Evolutionary conservation across 352 stramenopile species (phyloP).

Genomic region (Elongisporangium senticosum): DNA sequence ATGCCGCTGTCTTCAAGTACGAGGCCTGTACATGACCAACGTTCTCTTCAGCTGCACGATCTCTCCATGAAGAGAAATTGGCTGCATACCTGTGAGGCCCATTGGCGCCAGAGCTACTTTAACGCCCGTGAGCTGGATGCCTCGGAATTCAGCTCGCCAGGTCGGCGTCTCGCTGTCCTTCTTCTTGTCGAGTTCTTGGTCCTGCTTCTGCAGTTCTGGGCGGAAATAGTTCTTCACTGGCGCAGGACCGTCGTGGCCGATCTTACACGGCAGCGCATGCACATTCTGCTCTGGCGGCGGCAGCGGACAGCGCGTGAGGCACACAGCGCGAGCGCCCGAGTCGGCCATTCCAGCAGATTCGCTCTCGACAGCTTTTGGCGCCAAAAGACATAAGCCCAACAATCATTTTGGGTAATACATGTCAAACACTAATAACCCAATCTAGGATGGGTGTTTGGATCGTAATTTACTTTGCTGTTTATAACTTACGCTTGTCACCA

Average conservation of each 20-base stretch:
- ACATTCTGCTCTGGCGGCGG: slow-evolving; percentile 43
- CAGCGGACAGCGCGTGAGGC: slow-evolving; percentile 72
- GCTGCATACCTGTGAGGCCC: slow-evolving; percentile 40
- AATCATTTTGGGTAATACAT: neutral
- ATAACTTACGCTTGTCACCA: no score
- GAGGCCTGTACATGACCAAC: slow-evolving; percentile 27
- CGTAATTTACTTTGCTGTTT: no score
- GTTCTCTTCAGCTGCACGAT: neutral
- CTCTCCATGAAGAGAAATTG: neutral
- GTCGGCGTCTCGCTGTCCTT: slow-evolving; percentile 6
- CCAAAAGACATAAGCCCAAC: slow-evolving; percentile 1
- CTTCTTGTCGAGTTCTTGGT: slow-evolving; percentile 11
- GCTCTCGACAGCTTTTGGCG: slow-evolving; percentile 6
- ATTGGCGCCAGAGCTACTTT: slow-evolving; percentile 32
- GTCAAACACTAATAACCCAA: neutral
- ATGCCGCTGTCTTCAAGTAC: slow-evolving; percentile 57
- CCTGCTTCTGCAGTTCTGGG: slow-evolving; percentile 22
- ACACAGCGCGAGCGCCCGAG: slow-evolving; percentile 19
- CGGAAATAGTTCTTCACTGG: slow-evolving; percentile 74
- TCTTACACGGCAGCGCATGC: slow-evolving; percentile 72
- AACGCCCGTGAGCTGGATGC: slow-evolving; percentile 56
- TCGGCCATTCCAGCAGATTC: slow-evolving; percentile 5
- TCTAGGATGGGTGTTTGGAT: no score
- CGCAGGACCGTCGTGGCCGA: slow-evolving; percentile 59
- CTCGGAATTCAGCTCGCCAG: slow-evolving; percentile 54